A percentile compares a stretch with the other conserved stretches of the same genome.
These are phyloP conservation scores for Gossypium stocksii DNA, from an alignment of 345 rosid species.

Conservation along the genomic window DNA sequence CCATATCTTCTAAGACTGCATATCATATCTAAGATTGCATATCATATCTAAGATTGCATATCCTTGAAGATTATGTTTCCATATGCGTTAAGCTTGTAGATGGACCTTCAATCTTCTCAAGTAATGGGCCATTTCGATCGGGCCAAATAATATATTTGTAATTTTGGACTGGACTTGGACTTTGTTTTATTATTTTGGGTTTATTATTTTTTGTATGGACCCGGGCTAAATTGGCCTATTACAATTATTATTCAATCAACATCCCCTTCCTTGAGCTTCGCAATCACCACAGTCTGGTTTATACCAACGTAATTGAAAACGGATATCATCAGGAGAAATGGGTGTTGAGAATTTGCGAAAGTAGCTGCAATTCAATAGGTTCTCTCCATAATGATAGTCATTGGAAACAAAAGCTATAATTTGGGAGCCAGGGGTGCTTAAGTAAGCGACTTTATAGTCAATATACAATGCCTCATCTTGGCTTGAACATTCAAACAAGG, in stretches of 20 bases:
- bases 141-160: too few relatives aligned
- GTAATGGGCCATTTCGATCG: too few relatives aligned
- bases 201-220: too few relatives aligned
- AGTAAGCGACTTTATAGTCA: neutral
- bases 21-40: too few relatives aligned
- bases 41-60: too few relatives aligned
- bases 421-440: neutral
- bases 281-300: neutral
- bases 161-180: too few relatives aligned
- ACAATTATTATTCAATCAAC: neutral
- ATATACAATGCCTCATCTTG: neutral
- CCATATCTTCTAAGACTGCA: too few relatives aligned
- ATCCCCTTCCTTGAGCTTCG: neutral
- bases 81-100: too few relatives aligned
- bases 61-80: too few relatives aligned
- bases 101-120: too few relatives aligned
- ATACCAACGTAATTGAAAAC: neutral
- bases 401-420: neutral
- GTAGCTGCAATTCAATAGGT: neutral
- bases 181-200: too few relatives aligned
- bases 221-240: too few relatives aligned
- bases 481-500: conserved; percentile 10
- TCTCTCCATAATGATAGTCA: neutral
- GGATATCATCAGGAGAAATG: neutral
- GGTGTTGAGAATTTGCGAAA: neutral